phyloP scores from a whole-genome alignment of 192 early-diverging fungal species.

The Paraglomus brasilianum region DNA sequence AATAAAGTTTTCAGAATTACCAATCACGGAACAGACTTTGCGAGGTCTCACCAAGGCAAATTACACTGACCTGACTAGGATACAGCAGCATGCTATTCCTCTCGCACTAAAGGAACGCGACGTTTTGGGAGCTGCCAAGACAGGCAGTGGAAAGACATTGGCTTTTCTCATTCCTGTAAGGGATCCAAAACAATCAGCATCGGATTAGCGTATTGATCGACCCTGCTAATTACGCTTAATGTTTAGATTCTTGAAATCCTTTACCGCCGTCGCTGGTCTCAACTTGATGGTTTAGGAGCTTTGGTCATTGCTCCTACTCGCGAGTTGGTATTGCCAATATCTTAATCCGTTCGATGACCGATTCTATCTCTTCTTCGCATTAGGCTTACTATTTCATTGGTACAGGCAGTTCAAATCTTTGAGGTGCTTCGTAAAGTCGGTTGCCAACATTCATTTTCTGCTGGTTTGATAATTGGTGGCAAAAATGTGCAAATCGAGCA shows the following conservation, averaged over 20 bases:
- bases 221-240: background rate
- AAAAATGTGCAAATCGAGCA: conserved; percentile 85
- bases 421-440: conserved; percentile 78
- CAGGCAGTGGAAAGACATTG: conserved; percentile 83
- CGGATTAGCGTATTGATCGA: background rate
- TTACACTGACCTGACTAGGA: conserved; percentile 91
- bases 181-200: too few species aligned
- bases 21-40: conserved; percentile 54
- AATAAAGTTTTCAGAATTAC: conserved; percentile 48
- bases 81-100: conserved; percentile 80
- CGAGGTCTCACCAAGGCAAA: conserved; percentile 78
- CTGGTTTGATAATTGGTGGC: conserved; percentile 92
- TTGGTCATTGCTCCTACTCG: conserved; percentile 82
- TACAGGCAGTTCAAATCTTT: conserved; percentile 86
- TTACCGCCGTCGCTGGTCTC: conserved; percentile 81
- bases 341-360: background rate
- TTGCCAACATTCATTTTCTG: conserved; percentile 74
- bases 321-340: conserved; percentile 48
- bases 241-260: conserved; percentile 78
- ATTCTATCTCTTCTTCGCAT: background rate
- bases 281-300: conserved; percentile 75
- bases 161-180: conserved; percentile 75
- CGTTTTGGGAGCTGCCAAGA: conserved; percentile 83
- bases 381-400: background rate
- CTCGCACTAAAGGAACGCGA: conserved; percentile 68